Evolutionary conservation across 108 stramenopile species (phyloP).

Genomic region (Hondaea fermentalgiana): DNA sequence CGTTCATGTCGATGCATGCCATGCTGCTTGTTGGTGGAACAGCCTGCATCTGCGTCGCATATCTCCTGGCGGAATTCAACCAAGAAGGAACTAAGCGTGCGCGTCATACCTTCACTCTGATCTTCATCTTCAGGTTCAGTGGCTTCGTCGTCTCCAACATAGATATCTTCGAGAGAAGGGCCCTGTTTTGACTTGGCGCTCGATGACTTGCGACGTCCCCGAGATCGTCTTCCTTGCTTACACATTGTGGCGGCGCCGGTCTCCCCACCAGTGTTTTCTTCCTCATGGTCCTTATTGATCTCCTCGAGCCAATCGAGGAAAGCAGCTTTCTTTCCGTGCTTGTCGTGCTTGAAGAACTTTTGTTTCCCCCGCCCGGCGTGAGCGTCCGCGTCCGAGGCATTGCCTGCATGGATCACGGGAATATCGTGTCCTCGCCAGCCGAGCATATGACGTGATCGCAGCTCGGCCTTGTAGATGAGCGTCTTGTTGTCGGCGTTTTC

Average conservation of each 20-base stretch:
- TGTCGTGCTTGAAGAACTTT: not conserved
- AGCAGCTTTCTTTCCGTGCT: not conserved
- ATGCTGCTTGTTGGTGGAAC: not conserved
- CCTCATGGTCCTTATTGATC: not conserved
- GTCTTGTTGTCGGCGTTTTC: constrained; percentile 7
- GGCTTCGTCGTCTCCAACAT: not conserved
- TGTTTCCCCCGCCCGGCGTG: not conserved
- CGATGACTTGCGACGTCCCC: too few species aligned
- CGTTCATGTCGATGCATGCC: not conserved
- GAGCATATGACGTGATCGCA: not conserved
- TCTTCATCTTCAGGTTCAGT: not conserved
- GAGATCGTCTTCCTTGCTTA: too few species aligned
- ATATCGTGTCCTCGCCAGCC: not conserved
- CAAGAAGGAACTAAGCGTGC: constrained; percentile 1
- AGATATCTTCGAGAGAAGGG: not conserved
- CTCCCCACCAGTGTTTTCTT: not conserved
- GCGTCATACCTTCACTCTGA: not conserved
- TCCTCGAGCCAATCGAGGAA: not conserved
- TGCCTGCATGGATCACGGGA: not conserved
- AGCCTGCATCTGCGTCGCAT: not conserved
- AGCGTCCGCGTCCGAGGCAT: not conserved
- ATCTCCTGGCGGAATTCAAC: not conserved
- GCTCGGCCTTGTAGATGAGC: not conserved
- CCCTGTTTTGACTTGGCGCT: not conserved
- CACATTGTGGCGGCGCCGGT: not conserved